Evolutionary conservation across 2,329 filamentous ascomycete genomes (phyloP).

Genomic region (Cladophialophora bantiana): DNA sequence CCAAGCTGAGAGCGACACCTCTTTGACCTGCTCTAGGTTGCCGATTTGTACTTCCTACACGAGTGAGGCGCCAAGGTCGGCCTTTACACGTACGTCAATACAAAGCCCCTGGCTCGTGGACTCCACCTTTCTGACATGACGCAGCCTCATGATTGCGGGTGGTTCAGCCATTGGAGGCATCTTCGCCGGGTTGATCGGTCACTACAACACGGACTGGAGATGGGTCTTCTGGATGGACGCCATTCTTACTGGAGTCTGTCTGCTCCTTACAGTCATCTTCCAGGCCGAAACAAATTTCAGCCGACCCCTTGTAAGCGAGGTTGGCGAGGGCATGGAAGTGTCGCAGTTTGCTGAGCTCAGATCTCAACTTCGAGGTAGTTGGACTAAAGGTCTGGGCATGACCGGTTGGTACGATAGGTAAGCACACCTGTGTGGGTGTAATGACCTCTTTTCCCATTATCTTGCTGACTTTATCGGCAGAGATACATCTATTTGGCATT

Average conservation of each 20-base stretch:
- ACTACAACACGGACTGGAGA: conserved; percentile 14
- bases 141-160: conserved; percentile 6
- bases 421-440: not conserved
- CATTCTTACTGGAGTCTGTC: conserved; percentile 12
- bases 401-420: conserved; percentile 27
- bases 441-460: not conserved
- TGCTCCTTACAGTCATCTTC: conserved; percentile 8
- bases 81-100: conserved; percentile 13
- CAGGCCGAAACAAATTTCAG: conserved; percentile 21
- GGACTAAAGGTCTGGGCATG: not conserved
- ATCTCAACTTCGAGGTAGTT: not conserved
- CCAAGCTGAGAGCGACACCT: not conserved
- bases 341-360: conserved; percentile 11
- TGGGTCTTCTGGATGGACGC: conserved; percentile 12
- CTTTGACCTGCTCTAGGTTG: conserved; percentile 16
- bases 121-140: conserved; percentile 1
- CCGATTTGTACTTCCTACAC: conserved; percentile 23
- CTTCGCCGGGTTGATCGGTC: conserved; percentile 15
- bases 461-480: conserved; percentile 7
- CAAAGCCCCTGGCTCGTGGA: not conserved
- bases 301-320: conserved; percentile 6
- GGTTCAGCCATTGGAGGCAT: conserved; percentile 11
- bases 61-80: conserved; percentile 15
- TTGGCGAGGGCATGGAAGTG: conserved; percentile 1
- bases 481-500: conserved; percentile 13